Conservation (phyloP, 1,284 basidiomycete species). For the Sphaerobolus stellatus region DNA sequence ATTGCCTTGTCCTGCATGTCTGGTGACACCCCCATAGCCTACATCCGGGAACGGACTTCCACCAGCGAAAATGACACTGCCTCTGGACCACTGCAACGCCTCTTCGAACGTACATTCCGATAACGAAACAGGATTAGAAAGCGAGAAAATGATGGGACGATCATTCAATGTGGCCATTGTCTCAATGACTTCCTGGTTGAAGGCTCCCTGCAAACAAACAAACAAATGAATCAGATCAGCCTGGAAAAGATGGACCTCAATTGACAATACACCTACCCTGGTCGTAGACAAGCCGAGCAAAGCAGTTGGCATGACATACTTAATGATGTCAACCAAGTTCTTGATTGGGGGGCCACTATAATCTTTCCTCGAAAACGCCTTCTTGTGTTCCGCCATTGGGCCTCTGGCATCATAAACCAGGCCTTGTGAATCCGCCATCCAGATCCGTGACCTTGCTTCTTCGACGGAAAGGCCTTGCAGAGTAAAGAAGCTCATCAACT, state of each 20-base stretch:
- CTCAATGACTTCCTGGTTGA: constrained; percentile 73
- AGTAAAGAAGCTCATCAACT: constrained; percentile 87
- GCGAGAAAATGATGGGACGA: constrained; percentile 91
- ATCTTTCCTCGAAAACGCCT: constrained; percentile 81
- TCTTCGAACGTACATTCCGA: constrained; percentile 87
- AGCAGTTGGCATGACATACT: constrained; percentile 87
- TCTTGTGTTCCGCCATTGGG: constrained; percentile 80
- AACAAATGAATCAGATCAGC: neutral
- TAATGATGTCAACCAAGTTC: constrained; percentile 77
- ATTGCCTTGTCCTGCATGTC: constrained; percentile 89
- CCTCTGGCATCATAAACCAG: constrained; percentile 74
- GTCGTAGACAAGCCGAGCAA: constrained; percentile 90
- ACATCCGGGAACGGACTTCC: constrained; percentile 86
- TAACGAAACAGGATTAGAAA: constrained; percentile 89
- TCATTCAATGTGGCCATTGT: constrained; percentile 85
- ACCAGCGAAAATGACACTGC: constrained; percentile 82
- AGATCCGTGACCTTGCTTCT: constrained; percentile 79
- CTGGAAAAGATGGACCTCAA: constrained; percentile 11
- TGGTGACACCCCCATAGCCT: constrained; percentile 54
- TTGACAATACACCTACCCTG: constrained; percentile 40
- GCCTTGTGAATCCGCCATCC: constrained; percentile 85
- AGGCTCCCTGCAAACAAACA: constrained; percentile 56
- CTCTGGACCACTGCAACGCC: constrained; percentile 74
- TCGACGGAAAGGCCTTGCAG: constrained; percentile 72
- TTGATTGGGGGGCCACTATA: constrained; percentile 75